phyloP scores from a whole-genome alignment of 805 yeast genomes.

The Candida xyloterini region DNA sequence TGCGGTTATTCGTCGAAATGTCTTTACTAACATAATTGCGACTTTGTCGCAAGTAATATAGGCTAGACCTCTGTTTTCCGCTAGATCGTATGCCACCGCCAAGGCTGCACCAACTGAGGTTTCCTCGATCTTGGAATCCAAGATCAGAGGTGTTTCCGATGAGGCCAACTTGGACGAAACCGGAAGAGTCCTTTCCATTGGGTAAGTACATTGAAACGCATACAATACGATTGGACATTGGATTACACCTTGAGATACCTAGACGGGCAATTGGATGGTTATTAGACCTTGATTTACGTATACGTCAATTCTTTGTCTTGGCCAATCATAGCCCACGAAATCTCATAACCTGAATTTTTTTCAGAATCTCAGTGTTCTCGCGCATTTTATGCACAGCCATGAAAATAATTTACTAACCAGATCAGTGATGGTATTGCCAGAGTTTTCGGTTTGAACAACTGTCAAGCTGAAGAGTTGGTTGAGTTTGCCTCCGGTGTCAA shows the following conservation, averaged over 20 bases:
- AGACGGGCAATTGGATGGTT: neutral
- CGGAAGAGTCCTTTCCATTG: conserved; percentile 98
- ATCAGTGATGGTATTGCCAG: conserved; percentile 99
- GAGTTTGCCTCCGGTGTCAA: conserved; percentile 99
- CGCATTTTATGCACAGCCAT: conserved; percentile 7
- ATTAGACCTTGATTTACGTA: neutral
- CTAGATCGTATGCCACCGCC: conserved; percentile 86
- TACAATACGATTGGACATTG: neutral
- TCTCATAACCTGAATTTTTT: conserved; percentile 26
- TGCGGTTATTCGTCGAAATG: conserved; percentile 2
- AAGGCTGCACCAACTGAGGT: conserved; percentile 99
- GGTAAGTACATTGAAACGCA: conserved; percentile 48
- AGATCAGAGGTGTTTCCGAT: conserved; percentile 98
- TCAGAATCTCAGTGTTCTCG: neutral
- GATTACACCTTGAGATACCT: neutral
- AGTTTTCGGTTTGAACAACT: conserved; percentile 98
- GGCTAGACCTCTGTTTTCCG: conserved; percentile 69
- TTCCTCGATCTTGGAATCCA: conserved; percentile 97
- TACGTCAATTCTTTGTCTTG: conserved; percentile 8
- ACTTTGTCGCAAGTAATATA: conserved; percentile 25
- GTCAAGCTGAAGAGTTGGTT: conserved; percentile 99
- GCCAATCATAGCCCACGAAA: conserved; percentile 28
- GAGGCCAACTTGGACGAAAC: conserved; percentile 98
- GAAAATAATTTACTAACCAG: conserved; percentile 35
- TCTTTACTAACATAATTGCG: conserved; percentile 18